Percentiles rank a stretch among this genome's conserved stretches.
phyloP scores from a whole-genome alignment of 208 protist genomes.

The Wallacemonas sp. region DNA sequence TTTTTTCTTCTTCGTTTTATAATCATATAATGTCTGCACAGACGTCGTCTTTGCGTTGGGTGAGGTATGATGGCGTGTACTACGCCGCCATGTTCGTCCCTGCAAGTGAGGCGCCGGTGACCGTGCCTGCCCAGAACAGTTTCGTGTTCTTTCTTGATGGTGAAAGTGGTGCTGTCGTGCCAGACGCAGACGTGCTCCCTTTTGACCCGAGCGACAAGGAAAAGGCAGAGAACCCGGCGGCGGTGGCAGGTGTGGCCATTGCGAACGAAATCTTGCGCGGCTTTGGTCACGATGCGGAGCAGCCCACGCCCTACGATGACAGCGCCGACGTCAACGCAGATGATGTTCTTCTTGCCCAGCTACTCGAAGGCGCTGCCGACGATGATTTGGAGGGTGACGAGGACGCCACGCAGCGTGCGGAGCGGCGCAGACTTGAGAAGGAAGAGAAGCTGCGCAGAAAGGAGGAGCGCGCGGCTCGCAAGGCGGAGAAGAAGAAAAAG shows the following conservation, averaged over 20 bases:
- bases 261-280: conserved; percentile 52
- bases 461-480: conserved; percentile 9
- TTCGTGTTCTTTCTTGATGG: conserved; percentile 81
- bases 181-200: conserved; percentile 41
- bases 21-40: conserved; percentile 1
- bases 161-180: conserved; percentile 62
- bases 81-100: conserved; percentile 66
- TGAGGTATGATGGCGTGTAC: conserved; percentile 64
- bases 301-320: not conserved
- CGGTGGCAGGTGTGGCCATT: conserved; percentile 47
- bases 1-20: conserved; percentile 5
- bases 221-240: conserved; percentile 51
- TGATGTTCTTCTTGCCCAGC: not conserved
- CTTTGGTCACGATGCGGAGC: not conserved
- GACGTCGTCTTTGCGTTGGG: conserved; percentile 68
- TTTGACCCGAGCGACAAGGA: conserved; percentile 53
- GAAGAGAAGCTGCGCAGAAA: conserved; percentile 16
- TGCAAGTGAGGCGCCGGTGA: conserved; percentile 35
- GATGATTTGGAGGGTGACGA: not conserved
- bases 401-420: not conserved
- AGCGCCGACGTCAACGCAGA: not conserved
- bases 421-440: conserved; percentile 7
- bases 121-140: conserved; percentile 29
- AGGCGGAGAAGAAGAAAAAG: conserved; percentile 20
- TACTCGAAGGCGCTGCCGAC: not conserved